Evolutionary conservation across 805 yeast species (phyloP), one percentile per base, ranked within the genome.

Genomic region (Candida takata): DNA sequence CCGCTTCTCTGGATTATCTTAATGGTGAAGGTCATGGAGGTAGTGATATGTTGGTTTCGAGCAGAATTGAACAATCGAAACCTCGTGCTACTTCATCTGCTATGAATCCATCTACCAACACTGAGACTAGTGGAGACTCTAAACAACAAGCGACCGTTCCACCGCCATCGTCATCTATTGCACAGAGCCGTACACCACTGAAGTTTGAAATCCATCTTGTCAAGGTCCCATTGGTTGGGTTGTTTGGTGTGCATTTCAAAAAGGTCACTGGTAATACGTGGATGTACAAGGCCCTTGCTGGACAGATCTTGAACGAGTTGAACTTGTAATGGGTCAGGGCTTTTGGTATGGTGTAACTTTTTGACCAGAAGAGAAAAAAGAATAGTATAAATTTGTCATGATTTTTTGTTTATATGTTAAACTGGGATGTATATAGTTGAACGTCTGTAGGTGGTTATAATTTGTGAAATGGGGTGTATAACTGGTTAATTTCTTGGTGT

Each of bases 171-270:
- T 15, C 29, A n/a, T 11, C 29, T 12, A 27, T 35, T 27, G 35
- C 34, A 24, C 46, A 59, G 34, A 64, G 64, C 16, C 59, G 72
- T 44, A 70, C 78, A 16, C 95, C 95, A 14, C 69, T 90, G 52
- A 78, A 82, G 52, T 88, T 88, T 60, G 97, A 90, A 55, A 84
- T 90, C 43, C 87, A 84, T 56, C 78, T 88, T 44, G 97, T 88
- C 27, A 87, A 87, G 56, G 94, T 88, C 32, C 95, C 95, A 31
- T 70, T 88, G 46, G 83, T 88, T 36, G 86, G 94, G 5, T 67
- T 90, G 41, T 87, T 83, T 46, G 97, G 97, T 60, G 88, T 88
- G 32, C 97, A 90, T 58, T 87, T 88, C 66, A 90, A 90, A 69
- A 88, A 88, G 57, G 71, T 88, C 21, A 72, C 84, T 39, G 97